Conservation (phyloP, 345 rosid species). For the rapeseed (Brassica napus) region Da-Ae NC_063445.1:6737001-6737500, state of each 20-base stretch:
- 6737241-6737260: not conserved
- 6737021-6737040: not conserved
- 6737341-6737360: constrained; percentile 14
- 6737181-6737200: not conserved
- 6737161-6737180: not conserved
- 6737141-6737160: no score
- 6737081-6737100: not conserved
- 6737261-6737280: constrained; percentile 12
- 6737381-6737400: not conserved
- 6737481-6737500: no score
- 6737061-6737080: not conserved
- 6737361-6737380: not conserved
- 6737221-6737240: not conserved
- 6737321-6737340: constrained; percentile 28
- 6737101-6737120: not conserved
- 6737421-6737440: not conserved
- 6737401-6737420: not conserved
- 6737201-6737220: not conserved
- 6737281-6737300: constrained; percentile 34
- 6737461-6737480: no score
- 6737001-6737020: not conserved
- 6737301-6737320: constrained; percentile 33
- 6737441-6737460: not conserved
- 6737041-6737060: not conserved
- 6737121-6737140: not conserved